These are phyloP conservation scores for Lanmaoa pseudosensibilis DNA, from an alignment of 768 basidiomycete genomes.

Conservation along the genomic window DNA sequence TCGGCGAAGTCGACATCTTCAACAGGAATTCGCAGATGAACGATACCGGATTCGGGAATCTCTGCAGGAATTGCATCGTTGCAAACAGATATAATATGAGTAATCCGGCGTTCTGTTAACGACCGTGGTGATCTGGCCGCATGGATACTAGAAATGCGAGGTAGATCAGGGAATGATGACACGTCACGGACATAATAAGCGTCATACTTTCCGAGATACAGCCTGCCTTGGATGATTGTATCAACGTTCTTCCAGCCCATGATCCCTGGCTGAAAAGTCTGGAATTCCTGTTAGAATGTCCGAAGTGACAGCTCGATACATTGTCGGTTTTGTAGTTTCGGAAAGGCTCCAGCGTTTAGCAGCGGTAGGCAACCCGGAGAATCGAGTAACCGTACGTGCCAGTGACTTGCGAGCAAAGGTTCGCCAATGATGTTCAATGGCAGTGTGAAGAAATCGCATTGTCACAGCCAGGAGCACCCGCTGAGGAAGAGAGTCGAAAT, in stretches of 20 bases:
- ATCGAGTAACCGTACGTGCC: slow-evolving; percentile 33
- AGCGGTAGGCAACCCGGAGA: slow-evolving; percentile 31
- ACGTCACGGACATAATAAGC: slow-evolving; percentile 20
- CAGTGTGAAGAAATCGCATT: slow-evolving; percentile 33
- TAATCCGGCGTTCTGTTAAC: slow-evolving; percentile 71
- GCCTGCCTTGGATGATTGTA: slow-evolving; percentile 59
- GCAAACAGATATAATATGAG: slow-evolving; percentile 80
- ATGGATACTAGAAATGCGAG: slow-evolving; percentile 48
- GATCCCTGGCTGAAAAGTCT: slow-evolving; percentile 20
- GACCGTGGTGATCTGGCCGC: slow-evolving; percentile 72
- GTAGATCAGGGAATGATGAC: slow-evolving; percentile 47
- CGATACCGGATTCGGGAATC: slow-evolving; percentile 63
- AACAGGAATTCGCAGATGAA: slow-evolving; percentile 68
- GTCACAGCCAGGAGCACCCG: slow-evolving; percentile 35
- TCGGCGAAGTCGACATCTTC: slow-evolving; percentile 72
- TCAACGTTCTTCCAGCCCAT: slow-evolving; percentile 67
- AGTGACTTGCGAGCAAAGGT: slow-evolving; percentile 21
- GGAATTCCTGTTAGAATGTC: slow-evolving; percentile 32
- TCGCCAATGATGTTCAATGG: slow-evolving; percentile 24
- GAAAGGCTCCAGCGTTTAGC: slow-evolving; percentile 19
- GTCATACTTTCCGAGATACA: slow-evolving; percentile 76
- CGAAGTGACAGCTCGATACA: slow-evolving; percentile 18
- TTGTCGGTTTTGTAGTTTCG: slow-evolving; percentile 37
- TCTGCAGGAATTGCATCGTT: slow-evolving; percentile 70
- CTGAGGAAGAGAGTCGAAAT: slow-evolving; percentile 24